Base-by-base conservation (phyloP, 2,329 filamentous ascomycete species). In the Epichloe hybrida region DNA sequence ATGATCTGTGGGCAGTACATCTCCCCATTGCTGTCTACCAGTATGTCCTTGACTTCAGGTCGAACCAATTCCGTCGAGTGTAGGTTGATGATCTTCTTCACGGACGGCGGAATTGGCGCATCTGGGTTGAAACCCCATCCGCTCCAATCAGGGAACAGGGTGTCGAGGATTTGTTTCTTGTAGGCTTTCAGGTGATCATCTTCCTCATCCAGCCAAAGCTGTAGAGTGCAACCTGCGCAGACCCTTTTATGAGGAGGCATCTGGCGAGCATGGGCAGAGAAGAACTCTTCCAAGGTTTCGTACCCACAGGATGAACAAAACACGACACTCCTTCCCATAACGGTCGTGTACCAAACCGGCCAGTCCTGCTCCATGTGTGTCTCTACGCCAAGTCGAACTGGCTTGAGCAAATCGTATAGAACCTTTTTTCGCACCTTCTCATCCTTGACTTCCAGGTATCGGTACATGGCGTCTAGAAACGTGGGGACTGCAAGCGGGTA, bases 291-390 rank as follows among this genome's bases (percentile, higher is more conserved):
- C 1, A 63, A 51, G 35, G 60, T 60, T 23, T 64, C 57, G 47
- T 66, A 62, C 1, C 67, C 67, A 17, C 67, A 69, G 1, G 64
- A 67, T 0, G 55, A 59, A 48, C 67, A 69, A 38, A 65, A 66
- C 0, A 58, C 8, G 3, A 61, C 45, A 2, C 52, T 20, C 3
- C 49, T 43, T 0, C 56, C 62, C 63, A 66, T 64, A 5, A 45
- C n/a, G 0, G 50, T 4, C 1, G 48, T 47, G 49, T 65, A 67
- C 42, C 57, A 65, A 0, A 42, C 35, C 0, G 54, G 51, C 55
- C 56, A 59, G 23, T 66, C 61, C 0, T 42, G 7, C 0, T 55
- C 50, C 0, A 62, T 21, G 0, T 50, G 23, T 17, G 20, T 21
- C 8, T 64, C 59, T 0, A 66, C 31, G 0, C 61, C 62, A 6